Evolutionary conservation across 2,329 filamentous ascomycete genomes (phyloP).

Genomic region (Thielaviopsis musarum): DNA sequence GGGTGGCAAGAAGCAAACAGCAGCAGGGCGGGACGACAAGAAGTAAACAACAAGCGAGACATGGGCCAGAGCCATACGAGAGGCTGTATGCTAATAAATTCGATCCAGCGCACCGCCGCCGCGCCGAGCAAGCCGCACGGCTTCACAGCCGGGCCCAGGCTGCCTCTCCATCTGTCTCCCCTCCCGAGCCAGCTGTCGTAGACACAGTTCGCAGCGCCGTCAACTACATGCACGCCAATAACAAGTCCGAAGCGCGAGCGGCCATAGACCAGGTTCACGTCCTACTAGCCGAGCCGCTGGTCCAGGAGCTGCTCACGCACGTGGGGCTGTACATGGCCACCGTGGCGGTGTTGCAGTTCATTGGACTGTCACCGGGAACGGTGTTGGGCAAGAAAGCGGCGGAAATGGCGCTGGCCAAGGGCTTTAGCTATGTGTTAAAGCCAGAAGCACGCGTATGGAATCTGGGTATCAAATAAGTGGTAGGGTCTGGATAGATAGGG

Average conservation of each 20-base stretch:
- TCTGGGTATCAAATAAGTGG: neutral
- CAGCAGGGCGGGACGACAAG: too few species aligned
- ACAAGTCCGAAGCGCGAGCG: too few species aligned
- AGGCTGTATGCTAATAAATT: neutral
- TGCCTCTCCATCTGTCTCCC: too few species aligned
- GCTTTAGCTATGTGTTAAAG: slow-evolving; percentile 3
- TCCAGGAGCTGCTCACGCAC: neutral
- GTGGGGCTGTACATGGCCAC: neutral
- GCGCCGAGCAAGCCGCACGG: neutral
- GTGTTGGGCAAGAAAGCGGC: neutral
- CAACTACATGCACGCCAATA: too few species aligned
- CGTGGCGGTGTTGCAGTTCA: neutral
- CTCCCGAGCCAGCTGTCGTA: too few species aligned
- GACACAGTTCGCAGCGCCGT: too few species aligned
- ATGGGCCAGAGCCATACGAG: neutral
- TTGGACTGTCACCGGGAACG: neutral
- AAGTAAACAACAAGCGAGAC: too few species aligned
- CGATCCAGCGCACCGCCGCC: neutral
- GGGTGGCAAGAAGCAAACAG: too few species aligned
- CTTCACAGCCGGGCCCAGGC: neutral
- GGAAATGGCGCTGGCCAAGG: neutral
- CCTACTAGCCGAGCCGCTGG: too few species aligned
- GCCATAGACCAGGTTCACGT: too few species aligned
- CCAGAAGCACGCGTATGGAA: neutral
- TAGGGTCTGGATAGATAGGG: neutral